A percentile compares a stretch with the other conserved stretches of the same genome.
These are phyloP conservation scores for Gracilaria caudata DNA, from an alignment of 23 red algal species.

Conservation along the genomic window DNA sequence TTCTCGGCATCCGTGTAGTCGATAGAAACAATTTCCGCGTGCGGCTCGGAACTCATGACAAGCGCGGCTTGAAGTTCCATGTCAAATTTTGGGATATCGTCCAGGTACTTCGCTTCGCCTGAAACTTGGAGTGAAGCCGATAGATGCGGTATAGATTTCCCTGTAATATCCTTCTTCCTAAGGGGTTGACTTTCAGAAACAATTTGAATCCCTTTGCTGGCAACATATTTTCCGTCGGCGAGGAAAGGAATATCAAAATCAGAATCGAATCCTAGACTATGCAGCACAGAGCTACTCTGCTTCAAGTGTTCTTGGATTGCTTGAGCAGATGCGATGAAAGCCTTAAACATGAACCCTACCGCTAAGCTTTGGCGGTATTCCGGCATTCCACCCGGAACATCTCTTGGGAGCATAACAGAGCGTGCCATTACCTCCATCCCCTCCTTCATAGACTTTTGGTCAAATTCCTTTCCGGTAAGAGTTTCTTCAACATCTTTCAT, in stretches of 20 bases:
- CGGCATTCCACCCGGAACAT: constrained; percentile 86
- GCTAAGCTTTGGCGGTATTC: constrained; percentile 69
- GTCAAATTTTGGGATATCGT: constrained; percentile 73
- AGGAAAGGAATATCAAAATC: not conserved
- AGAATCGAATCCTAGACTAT: not conserved
- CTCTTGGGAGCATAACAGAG: constrained; percentile 36
- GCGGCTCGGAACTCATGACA: constrained; percentile 62
- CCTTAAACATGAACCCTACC: constrained; percentile 70
- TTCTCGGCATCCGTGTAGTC: constrained; percentile 36
- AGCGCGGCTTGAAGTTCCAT: constrained; percentile 74
- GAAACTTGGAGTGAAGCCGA: constrained; percentile 68
- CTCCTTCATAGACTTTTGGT: constrained; percentile 18
- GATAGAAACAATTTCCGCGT: constrained; percentile 57
- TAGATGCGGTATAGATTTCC: constrained; percentile 55
- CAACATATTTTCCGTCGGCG: not conserved
- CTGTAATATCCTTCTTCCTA: constrained; percentile 20
- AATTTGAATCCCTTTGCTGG: constrained; percentile 54
- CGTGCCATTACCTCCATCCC: constrained; percentile 31
- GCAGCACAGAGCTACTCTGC: not conserved
- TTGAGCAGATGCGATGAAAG: constrained; percentile 44
- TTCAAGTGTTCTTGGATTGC: constrained; percentile 12
- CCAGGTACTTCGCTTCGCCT: constrained; percentile 84
- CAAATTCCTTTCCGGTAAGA: constrained; percentile 41
- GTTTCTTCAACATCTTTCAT: constrained; percentile 34
- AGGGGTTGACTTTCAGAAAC: constrained; percentile 36